phyloP scores from a whole-genome alignment of 1,284 basidiomycete genomes.

The Ustilago loliicola region DNA sequence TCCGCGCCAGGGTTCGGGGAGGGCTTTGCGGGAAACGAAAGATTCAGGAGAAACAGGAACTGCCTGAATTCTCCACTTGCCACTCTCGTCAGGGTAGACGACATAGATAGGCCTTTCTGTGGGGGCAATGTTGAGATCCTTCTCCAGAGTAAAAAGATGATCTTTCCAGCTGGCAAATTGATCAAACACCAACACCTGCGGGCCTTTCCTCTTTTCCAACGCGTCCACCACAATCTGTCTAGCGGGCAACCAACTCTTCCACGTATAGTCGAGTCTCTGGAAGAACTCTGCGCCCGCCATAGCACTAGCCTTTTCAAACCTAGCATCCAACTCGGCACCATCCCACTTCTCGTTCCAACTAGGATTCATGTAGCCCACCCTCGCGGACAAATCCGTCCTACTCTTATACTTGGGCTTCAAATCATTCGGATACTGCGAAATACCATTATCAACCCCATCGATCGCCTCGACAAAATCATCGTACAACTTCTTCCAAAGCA shows the following conservation, averaged over 20 bases:
- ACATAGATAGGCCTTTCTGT: slow-evolving; percentile 80
- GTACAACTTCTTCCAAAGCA: slow-evolving; percentile 91
- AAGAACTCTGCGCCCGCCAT: slow-evolving; percentile 91
- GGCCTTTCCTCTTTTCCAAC: slow-evolving; percentile 75
- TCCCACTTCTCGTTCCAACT: slow-evolving; percentile 65
- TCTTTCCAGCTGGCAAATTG: slow-evolving; percentile 91
- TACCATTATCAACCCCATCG: slow-evolving; percentile 84
- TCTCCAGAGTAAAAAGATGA: slow-evolving; percentile 89
- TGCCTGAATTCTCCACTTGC: slow-evolving; percentile 93
- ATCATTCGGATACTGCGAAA: slow-evolving; percentile 61
- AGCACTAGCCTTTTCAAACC: slow-evolving; percentile 83
- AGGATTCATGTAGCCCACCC: slow-evolving; percentile 66
- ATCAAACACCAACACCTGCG: slow-evolving; percentile 84
- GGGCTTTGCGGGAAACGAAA: slow-evolving; percentile 89
- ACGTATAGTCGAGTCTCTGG: slow-evolving; percentile 83
- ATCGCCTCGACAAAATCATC: slow-evolving; percentile 92
- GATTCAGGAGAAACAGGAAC: slow-evolving; percentile 85
- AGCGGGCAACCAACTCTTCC: slow-evolving; percentile 91
- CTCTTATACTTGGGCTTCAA: slow-evolving; percentile 64
- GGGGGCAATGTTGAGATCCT: slow-evolving; percentile 58
- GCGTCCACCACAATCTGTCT: slow-evolving; percentile 82
- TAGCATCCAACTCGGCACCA: slow-evolving; percentile 48
- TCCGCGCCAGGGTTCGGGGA: slow-evolving; percentile 94
- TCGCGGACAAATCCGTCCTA: slow-evolving; percentile 65
- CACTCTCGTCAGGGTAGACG: slow-evolving; percentile 83